Conservation (phyloP, 345 rosid genomes). For the Isatis tinctoria region DNA sequence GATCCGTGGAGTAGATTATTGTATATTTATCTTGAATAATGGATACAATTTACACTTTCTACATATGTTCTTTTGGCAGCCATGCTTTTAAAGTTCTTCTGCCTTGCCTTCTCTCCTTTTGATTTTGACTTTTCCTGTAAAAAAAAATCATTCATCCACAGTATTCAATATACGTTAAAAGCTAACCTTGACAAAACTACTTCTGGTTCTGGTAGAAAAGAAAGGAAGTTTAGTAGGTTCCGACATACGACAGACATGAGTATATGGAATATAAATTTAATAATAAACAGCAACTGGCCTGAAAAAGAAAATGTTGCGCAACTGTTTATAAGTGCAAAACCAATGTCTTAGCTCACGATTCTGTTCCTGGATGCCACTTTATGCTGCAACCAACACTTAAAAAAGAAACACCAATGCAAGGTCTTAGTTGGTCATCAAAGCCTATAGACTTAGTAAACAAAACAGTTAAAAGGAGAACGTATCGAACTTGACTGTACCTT, state of each 20-base stretch:
- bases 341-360: conserved; percentile 19
- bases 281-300: conserved; percentile 17
- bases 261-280: not conserved
- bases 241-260: not conserved
- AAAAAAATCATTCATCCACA: not conserved
- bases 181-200: not conserved
- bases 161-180: not conserved
- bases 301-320: not conserved
- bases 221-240: not conserved
- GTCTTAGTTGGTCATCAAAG: conserved; percentile 3
- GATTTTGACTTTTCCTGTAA: conserved; percentile 3
- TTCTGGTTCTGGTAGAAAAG: not conserved
- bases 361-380: conserved; percentile 73
- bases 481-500: conserved; percentile 40
- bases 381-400: conserved; percentile 93
- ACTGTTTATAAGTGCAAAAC: conserved; percentile 1
- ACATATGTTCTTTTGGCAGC: not conserved
- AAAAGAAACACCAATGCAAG: conserved; percentile 10
- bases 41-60: conserved; percentile 16
- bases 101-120: conserved; percentile 3
- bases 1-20: conserved; percentile 25
- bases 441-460: conserved; percentile 7
- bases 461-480: not conserved
- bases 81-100: not conserved
- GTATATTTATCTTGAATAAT: conserved; percentile 28